Conservation (phyloP, 2,329 filamentous ascomycete species). For the Colletotrichum plurivorum region DNA sequence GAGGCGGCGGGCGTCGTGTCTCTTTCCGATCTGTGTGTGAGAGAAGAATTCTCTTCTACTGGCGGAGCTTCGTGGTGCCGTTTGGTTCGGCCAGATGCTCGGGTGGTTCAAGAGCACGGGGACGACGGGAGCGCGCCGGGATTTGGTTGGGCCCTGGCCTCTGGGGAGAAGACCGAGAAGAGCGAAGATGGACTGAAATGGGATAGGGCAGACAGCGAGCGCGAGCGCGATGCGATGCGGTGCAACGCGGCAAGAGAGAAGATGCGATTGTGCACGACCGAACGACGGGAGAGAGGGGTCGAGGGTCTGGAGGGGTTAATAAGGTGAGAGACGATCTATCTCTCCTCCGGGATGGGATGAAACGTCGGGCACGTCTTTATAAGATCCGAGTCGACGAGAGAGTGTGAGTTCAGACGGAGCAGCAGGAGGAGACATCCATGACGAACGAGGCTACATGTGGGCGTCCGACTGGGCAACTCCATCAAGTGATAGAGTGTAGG, state of each 20-base stretch:
- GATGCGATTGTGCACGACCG: neutral
- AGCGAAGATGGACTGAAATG: neutral
- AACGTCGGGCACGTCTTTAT: conserved; percentile 24
- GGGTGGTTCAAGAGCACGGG: conserved; percentile 20
- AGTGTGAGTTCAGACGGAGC: neutral
- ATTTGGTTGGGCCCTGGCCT: no score
- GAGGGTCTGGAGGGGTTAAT: conserved; percentile 10
- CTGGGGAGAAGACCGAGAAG: neutral
- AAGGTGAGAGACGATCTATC: neutral
- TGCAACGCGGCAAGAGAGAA: conserved; percentile 20
- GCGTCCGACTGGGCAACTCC: conserved; percentile 14
- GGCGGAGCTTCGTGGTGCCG: neutral
- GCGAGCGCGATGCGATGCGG: conserved; percentile 14
- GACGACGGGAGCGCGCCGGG: conserved; percentile 2
- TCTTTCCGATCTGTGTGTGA: conserved; percentile 2
- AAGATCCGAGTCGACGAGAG: neutral
- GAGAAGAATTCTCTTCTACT: neutral
- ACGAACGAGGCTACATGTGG: conserved; percentile 21
- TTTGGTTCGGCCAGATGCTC: conserved; percentile 13
- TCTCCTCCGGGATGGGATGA: neutral
- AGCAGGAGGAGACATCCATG: no score
- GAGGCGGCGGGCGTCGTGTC: conserved; percentile 8
- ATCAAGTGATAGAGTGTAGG: no score
- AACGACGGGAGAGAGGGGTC: neutral
- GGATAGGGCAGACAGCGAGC: neutral